These are phyloP conservation scores for Debaryomyces udenii DNA, from an alignment of 1,139 yeast species.

Conservation along the genomic window DNA sequence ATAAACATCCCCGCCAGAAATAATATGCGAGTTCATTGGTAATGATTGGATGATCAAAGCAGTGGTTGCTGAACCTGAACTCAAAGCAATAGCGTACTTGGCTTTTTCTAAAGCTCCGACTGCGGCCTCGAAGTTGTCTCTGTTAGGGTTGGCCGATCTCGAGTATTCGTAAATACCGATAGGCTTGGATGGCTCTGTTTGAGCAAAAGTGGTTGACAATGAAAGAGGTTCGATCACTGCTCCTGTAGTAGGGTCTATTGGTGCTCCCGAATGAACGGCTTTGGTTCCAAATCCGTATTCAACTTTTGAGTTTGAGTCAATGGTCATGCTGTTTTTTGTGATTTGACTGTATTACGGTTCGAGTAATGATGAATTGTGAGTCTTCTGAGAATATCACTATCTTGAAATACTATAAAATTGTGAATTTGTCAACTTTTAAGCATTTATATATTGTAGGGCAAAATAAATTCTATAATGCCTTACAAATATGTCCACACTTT, in stretches of 20 bases:
- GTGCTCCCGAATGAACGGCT: slow-evolving; percentile 86
- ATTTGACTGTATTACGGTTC: not conserved
- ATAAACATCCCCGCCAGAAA: slow-evolving; percentile 86
- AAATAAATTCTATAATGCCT: slow-evolving; percentile 8
- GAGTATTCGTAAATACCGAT: slow-evolving; percentile 84
- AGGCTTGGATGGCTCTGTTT: slow-evolving; percentile 74
- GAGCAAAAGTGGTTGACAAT: slow-evolving; percentile 84
- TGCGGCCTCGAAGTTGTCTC: slow-evolving; percentile 79
- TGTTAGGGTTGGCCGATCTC: slow-evolving; percentile 86
- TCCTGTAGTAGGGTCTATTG: slow-evolving; percentile 74
- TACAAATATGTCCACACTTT: slow-evolving; percentile 5
- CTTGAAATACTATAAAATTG: too few species aligned
- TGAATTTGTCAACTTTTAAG: too few species aligned
- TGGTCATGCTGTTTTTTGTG: slow-evolving; percentile 23
- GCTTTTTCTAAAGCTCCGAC: slow-evolving; percentile 82
- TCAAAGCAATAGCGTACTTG: slow-evolving; percentile 75
- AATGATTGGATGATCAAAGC: slow-evolving; percentile 76
- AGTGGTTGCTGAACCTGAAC: slow-evolving; percentile 88
- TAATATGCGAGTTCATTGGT: slow-evolving; percentile 72
- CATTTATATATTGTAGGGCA: slow-evolving; percentile 5
- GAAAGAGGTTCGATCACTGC: slow-evolving; percentile 89
- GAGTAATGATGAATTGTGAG: too few species aligned
- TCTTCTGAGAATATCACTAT: too few species aligned
- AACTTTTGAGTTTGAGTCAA: slow-evolving; percentile 18
- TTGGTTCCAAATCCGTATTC: slow-evolving; percentile 67